Base-by-base conservation (phyloP, 345 rosid genomes). In the Schrenkiella parvula region DNA sequence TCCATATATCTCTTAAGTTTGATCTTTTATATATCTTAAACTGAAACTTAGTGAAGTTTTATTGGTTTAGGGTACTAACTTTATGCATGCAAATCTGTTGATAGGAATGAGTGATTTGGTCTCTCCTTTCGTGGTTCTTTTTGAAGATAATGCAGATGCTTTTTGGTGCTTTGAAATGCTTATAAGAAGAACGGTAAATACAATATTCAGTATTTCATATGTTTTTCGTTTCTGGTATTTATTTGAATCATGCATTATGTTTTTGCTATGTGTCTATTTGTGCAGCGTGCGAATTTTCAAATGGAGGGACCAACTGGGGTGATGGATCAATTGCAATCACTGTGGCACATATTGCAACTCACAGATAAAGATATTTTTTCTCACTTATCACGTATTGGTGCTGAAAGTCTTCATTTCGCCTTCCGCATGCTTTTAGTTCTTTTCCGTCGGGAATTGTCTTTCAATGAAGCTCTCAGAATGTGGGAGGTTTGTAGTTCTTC, bases 111-210 rank as follows among this genome's bases (percentile, higher is more conserved):
- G 98, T 22, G 98, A 92, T 79, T 80, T 92, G 81, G 79, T 92
- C 75, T 92, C 98, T 73, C 98, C 95, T 68, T 92, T 92, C 31
- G 87, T 92, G 74, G 88, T 92, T 74, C 88, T 92, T 21, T 92
- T 88, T 75, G 98, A 90, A 84, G 98, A 92, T 73, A 76, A 92
- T 65, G 93, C 89, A 12, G 98, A 92, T 75, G 98, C 98, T 56
- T 92, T 92, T 84, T 92, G 98, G 98, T 92, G 96, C 86, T 92
- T 92, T 80, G 98, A 90, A 88, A 92, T 92, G 95, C 96, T 92
- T 72, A 72, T 92, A 68, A 87, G 95, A 84, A 88, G 93, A 88
- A 90, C 82, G 93, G 98, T 92, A 88, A 65, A 72, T 39, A 17
- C 38, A 51, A 14, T 15, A 35, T 48, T 56, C 34, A 52, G 48